Evolutionary conservation across 2,329 filamentous ascomycete species (phyloP).

Genomic region (Fusarium pseudonygamai): DNA sequence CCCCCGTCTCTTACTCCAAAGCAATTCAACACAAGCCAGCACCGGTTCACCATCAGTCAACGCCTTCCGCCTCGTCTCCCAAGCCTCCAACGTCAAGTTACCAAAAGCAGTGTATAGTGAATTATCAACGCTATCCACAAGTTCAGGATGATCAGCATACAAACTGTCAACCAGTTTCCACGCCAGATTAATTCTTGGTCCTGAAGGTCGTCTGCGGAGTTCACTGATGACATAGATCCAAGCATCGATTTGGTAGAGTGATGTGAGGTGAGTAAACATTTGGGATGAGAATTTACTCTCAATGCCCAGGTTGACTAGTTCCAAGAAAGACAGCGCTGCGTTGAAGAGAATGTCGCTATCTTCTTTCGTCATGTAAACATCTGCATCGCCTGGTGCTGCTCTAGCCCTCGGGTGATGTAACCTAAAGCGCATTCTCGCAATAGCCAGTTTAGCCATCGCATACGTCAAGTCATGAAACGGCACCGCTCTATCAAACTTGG

Average conservation of each 20-base stretch:
- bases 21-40: conserved; percentile 17
- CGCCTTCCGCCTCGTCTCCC: conserved; percentile 27
- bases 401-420: conserved; percentile 41
- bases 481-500: conserved; percentile 39
- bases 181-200: conserved; percentile 30
- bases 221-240: conserved; percentile 47
- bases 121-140: conserved; percentile 3
- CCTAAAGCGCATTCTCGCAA: conserved; percentile 45
- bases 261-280: conserved; percentile 42
- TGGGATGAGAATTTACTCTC: conserved; percentile 44
- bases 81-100: conserved; percentile 34
- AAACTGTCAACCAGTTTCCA: conserved; percentile 43
- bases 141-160: conserved; percentile 36
- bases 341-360: conserved; percentile 42
- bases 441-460: conserved; percentile 35
- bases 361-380: conserved; percentile 22
- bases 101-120: conserved; percentile 16
- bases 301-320: conserved; percentile 33
- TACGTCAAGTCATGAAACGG: conserved; percentile 42
- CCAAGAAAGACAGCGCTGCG: conserved; percentile 35
- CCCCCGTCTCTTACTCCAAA: conserved; percentile 1
- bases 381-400: not conserved
- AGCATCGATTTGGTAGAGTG: conserved; percentile 44
- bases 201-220: conserved; percentile 33
- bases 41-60: not conserved